Conservation (phyloP, 805 yeast genomes). For the Lipomyces yamadae region DNA sequence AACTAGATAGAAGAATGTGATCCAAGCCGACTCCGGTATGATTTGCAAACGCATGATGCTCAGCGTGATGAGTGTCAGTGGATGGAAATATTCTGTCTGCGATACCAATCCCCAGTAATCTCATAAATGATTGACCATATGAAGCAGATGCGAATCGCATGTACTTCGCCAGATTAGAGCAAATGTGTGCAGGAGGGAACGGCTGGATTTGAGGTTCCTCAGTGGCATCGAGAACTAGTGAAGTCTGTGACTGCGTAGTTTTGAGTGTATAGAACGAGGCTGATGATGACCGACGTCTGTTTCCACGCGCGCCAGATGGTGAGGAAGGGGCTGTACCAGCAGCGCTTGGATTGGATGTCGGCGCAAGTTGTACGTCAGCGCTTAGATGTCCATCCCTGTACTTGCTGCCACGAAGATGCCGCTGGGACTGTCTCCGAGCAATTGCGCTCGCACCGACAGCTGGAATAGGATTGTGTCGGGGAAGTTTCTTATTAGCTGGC, state of each 20-base stretch:
- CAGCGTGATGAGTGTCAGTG: slow-evolving; percentile 41
- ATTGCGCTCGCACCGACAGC: slow-evolving; percentile 2
- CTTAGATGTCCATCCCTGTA: slow-evolving; percentile 5
- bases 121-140: slow-evolving; percentile 46
- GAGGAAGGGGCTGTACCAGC: slow-evolving; percentile 10
- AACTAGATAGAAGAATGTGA: slow-evolving; percentile 44
- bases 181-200: slow-evolving; percentile 42
- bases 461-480: slow-evolving; percentile 22
- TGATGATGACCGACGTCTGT: slow-evolving; percentile 22
- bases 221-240: slow-evolving; percentile 31
- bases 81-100: slow-evolving; percentile 39
- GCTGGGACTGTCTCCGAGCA: slow-evolving; percentile 8
- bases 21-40: slow-evolving; percentile 43
- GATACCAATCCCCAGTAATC: slow-evolving; percentile 42
- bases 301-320: not conserved
- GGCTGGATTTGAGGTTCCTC: slow-evolving; percentile 35
- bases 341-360: slow-evolving; percentile 5
- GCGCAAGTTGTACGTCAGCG: not conserved
- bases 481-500: not conserved
- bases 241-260: slow-evolving; percentile 35
- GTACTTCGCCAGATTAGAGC: slow-evolving; percentile 43
- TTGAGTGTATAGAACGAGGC: slow-evolving; percentile 26
- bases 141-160: slow-evolving; percentile 46
- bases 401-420: slow-evolving; percentile 5
- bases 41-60: slow-evolving; percentile 45